A percentile compares a stretch with the other conserved stretches of the same genome.
Evolutionary conservation across 345 rosid species (phyloP).

Genomic region (Trapa incisa): DNA sequence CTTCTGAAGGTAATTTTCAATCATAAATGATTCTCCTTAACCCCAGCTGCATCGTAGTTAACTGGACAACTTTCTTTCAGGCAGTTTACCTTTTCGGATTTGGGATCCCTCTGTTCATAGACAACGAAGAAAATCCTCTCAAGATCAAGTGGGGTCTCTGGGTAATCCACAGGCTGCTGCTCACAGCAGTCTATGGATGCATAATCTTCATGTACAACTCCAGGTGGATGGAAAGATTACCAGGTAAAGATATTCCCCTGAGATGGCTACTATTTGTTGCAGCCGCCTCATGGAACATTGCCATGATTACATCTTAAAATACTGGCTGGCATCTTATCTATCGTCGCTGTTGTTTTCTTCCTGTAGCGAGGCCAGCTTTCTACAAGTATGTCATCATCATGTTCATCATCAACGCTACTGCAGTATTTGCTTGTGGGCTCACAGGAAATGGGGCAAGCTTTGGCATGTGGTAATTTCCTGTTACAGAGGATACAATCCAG

Average conservation of each 20-base stretch:
- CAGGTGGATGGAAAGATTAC: constrained; percentile 72
- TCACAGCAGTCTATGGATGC: constrained; percentile 59
- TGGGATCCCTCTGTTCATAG: constrained; percentile 70
- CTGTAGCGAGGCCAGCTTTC: constrained; percentile 79
- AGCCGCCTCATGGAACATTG: background rate
- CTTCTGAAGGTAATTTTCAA: constrained; percentile 54
- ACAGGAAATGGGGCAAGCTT: constrained; percentile 49
- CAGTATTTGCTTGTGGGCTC: constrained; percentile 56
- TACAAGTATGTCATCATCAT: constrained; percentile 59
- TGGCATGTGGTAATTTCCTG: constrained; percentile 52
- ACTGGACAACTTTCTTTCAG: constrained; percentile 21
- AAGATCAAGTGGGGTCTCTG: constrained; percentile 74
- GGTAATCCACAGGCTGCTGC: constrained; percentile 66
- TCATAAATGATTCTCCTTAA: background rate
- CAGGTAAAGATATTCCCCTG: constrained; percentile 33
- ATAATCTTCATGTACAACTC: constrained; percentile 71
- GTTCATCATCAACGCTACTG: constrained; percentile 49
- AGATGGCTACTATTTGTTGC: background rate
- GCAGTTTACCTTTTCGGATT: constrained; percentile 62
- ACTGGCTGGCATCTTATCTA: background rate
- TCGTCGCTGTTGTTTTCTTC: background rate
- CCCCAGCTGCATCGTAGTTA: background rate
- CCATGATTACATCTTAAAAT: background rate
- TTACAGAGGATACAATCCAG: background rate
- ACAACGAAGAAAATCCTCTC: constrained; percentile 31